Percentiles rank a stretch among this genome's conserved stretches.
Conservation (phyloP, 225 moss, liverwort and hornwort genomes). For the Pleurozium schreberi region DNA sequence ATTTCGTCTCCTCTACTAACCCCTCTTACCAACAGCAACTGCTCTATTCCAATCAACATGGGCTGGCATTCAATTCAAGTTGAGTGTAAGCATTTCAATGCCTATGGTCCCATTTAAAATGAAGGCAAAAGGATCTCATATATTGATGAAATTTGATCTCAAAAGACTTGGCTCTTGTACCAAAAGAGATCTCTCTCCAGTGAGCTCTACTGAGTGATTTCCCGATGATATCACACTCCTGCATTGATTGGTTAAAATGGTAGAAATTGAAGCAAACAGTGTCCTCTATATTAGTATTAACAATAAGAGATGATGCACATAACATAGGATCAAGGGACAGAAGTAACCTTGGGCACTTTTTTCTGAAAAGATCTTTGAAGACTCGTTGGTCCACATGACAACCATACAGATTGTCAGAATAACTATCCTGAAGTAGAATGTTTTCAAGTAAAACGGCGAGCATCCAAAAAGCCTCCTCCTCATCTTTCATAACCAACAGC, state of each 20-base stretch:
- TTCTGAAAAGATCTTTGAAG: constrained; percentile 84
- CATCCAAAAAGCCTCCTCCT: constrained; percentile 99
- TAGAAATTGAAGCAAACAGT: neutral
- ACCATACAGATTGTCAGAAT: constrained; percentile 87
- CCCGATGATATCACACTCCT: neutral
- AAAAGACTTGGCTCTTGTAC: neutral
- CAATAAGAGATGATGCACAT: neutral
- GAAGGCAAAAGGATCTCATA: no score
- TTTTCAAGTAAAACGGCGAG: constrained; percentile 87
- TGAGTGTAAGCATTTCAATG: neutral
- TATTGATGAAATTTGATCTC: neutral
- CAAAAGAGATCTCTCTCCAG: neutral
- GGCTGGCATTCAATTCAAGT: neutral
- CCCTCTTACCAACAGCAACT: neutral
- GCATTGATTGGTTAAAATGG: neutral
- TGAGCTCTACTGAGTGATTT: neutral
- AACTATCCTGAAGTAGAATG: constrained; percentile 87
- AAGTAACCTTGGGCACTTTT: constrained; percentile 80
- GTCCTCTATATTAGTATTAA: no score
- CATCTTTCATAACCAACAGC: constrained; percentile 86
- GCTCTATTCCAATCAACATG: neutral
- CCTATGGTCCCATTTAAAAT: no score
- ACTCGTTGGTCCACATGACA: constrained; percentile 98
- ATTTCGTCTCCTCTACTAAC: neutral
- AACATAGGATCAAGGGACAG: neutral